Base-by-base conservation (phyloP, 2,329 filamentous ascomycete species). In the Microthyrium microscopicum region DNA sequence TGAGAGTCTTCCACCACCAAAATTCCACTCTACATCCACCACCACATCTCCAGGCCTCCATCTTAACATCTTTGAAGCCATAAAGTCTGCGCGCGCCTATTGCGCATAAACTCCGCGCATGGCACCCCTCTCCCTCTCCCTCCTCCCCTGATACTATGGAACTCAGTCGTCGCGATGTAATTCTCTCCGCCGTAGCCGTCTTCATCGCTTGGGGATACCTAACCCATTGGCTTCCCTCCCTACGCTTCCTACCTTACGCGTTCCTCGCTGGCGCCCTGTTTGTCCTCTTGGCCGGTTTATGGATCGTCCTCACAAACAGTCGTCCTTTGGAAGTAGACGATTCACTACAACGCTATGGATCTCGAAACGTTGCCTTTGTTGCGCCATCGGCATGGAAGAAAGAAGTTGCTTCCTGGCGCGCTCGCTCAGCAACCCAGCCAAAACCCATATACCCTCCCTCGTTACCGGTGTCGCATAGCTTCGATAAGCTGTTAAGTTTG, bases 121-220 rank as follows among this genome's bases (percentile, higher is more conserved):
- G n/a, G n/a, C n/a, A n/a, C n/a, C n/a, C n/a, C n/a, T n/a, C n/a
- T n/a, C n/a, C n/a, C n/a, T n/a, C n/a, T n/a, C n/a, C n/a, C 29
- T 21, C 29, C 11, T 6, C 15, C 9, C 11, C 9, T 8, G 11
- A 25, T 24, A 33, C 31, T 33, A 37, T 37, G 35, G 35, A 34
- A 34, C 65, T 82, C 61, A 71, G 72, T 64, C 70, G 72, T 60
- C 73, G 70, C 66, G 68, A 84, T 68, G 66, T 75, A 55, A 65
- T 72, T 53, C 55, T 79, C 56, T 73, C 73, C 53, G 68, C 66
- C 54, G 54, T 77, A 52, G 73, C 67, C 54, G 68, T 65, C 54
- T 82, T 93, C 56, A 63, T 94, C 53, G 77, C 82, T 52, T 95
- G 87, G 87, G 80, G 81, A 41, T 77, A 85, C 53, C 68, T 77